A percentile compares a stretch with the other conserved stretches of the same genome.
Conservation (phyloP, 176 grass and related monocot species). For the Rhynchospora tenuis region DNA sequence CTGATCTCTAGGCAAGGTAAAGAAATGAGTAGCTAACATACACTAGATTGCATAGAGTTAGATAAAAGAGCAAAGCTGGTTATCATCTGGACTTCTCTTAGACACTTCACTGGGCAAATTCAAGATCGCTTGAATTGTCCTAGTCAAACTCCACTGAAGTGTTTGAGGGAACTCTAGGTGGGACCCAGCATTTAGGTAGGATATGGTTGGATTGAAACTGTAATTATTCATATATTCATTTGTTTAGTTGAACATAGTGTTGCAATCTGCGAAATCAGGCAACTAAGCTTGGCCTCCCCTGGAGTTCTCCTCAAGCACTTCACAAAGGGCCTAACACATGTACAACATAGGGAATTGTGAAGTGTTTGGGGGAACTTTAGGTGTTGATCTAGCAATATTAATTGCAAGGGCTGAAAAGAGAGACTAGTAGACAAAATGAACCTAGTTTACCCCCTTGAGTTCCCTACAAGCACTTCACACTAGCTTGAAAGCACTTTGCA, state of each 20-base stretch:
- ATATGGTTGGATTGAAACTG: not conserved
- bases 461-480: slow-evolving; percentile 29
- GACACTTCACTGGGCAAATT: not conserved
- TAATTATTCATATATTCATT: not conserved
- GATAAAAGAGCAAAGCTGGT: not conserved
- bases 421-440: not conserved
- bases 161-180: slow-evolving; percentile 24
- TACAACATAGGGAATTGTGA: slow-evolving; percentile 8
- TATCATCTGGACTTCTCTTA: slow-evolving; percentile 23
- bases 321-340: not conserved
- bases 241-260: not conserved
- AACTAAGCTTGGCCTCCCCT: slow-evolving; percentile 17
- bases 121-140: no score
- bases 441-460: slow-evolving; percentile 25
- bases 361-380: slow-evolving; percentile 56
- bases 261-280: not conserved
- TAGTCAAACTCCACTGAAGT: no score
- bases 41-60: not conserved
- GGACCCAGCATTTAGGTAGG: slow-evolving; percentile 1
- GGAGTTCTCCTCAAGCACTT: slow-evolving; percentile 49
- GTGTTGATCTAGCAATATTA: slow-evolving; percentile 12
- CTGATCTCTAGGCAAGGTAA: not conserved
- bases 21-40: not conserved
- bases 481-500: not conserved
- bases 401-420: not conserved